Evolutionary conservation across 2,329 filamentous ascomycete genomes (phyloP).

Genomic region (Pseudocercospora crystallina): DNA sequence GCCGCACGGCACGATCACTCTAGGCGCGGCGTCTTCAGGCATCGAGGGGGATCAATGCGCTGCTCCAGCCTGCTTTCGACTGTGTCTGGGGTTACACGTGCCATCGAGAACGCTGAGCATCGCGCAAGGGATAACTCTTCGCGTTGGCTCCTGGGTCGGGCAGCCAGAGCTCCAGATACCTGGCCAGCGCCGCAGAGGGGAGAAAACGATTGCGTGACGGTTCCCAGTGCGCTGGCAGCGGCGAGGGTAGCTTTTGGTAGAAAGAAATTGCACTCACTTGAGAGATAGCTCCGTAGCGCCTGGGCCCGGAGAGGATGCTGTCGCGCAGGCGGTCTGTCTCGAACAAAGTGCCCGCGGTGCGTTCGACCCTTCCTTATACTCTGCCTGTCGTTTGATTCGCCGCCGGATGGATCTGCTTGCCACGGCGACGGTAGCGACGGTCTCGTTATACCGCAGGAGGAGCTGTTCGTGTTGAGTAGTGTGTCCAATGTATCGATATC

Average conservation of each 20-base stretch:
- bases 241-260: slow-evolving; percentile 10
- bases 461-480: background rate
- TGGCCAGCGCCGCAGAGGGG: slow-evolving; percentile 11
- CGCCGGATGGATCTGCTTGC: slow-evolving; percentile 14
- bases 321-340: slow-evolving; percentile 22
- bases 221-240: slow-evolving; percentile 11
- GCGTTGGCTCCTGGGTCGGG: slow-evolving; percentile 4
- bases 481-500: background rate
- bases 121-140: slow-evolving; percentile 17
- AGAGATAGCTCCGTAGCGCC: slow-evolving; percentile 5
- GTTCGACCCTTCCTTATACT: slow-evolving; percentile 9
- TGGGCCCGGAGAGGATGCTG: slow-evolving; percentile 1
- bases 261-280: slow-evolving; percentile 20
- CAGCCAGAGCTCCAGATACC: slow-evolving; percentile 14
- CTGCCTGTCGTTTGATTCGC: slow-evolving; percentile 18
- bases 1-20: background rate
- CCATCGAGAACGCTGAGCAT: slow-evolving; percentile 12
- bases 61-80: slow-evolving; percentile 4
- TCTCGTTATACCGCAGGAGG: slow-evolving; percentile 4
- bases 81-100: slow-evolving; percentile 18
- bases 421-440: slow-evolving; percentile 22
- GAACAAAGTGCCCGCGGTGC: slow-evolving; percentile 17
- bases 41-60: slow-evolving; percentile 7
- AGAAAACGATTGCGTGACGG: slow-evolving; percentile 16
- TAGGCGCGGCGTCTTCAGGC: slow-evolving; percentile 3